Base-by-base conservation (phyloP, 2,329 filamentous ascomycete genomes). In the Exophiala aquamarina region DNA sequence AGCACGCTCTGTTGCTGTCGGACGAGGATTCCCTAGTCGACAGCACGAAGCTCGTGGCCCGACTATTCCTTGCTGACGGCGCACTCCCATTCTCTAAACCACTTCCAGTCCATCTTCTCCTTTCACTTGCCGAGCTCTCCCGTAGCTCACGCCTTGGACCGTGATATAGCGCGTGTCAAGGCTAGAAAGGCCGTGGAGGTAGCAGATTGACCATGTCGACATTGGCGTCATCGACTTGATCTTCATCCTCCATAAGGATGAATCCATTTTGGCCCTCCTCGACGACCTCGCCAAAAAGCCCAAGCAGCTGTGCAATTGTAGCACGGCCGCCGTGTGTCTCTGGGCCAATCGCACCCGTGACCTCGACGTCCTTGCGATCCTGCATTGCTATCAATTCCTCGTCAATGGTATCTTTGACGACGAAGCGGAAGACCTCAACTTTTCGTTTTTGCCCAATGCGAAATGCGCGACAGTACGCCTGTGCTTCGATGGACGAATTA, bases 401-500 rank as follows among this genome's bases (percentile, higher is more conserved):
- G 49, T 90, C 85, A 4, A 87, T 77, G 0, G 74, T 78, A 3
- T 76, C 69, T 1, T 69, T 63, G 0, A 82, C 70, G 1, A 81
- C 64, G 26, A 89, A 70, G 0, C 81, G 73, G 1, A 79, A 73
- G 47, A 86, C 75, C 9, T 79, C 68, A 0, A 83, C 83, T 26
- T 79, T 68, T 33, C 83, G 77, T 0, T 60, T 52, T 53, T 92
- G 87, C 0, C 84, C 84, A 2, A 83, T 81, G 21, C 48, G 46
- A 21, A 55, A 58, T 2, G 39, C 49, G 58, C 63, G 33, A 58
- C 68, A 68, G 31, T 75, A 75, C 0, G 79, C 83, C 57, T 89
- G 86, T n/a, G 81, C 68, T 55, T 89, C 83, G 0, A 72, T 63
- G 0, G 74, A 70, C 1, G 64, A 64, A 47, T 88, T 87, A 80